Conservation (phyloP, 2,329 filamentous ascomycete species). For the Daldinia sp. region DNA sequence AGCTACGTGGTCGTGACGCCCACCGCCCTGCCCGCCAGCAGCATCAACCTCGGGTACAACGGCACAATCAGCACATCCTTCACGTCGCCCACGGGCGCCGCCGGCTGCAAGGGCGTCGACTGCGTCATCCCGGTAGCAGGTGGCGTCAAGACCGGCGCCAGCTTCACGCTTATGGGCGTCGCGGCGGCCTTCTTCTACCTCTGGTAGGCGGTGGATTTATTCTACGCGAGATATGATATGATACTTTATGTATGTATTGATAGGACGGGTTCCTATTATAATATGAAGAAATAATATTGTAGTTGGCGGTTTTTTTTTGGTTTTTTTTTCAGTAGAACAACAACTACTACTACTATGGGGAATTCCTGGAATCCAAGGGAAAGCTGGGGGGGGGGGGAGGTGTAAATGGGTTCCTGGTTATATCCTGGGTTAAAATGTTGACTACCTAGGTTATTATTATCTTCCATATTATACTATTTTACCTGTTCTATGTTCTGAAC, state of each 20-base stretch:
- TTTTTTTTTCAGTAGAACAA: neutral
- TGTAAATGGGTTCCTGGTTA: neutral
- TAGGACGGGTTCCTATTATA: neutral
- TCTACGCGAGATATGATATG: neutral
- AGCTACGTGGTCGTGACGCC: conserved; percentile 37
- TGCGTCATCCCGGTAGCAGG: conserved; percentile 20
- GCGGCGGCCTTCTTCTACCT: conserved; percentile 30
- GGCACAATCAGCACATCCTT: conserved; percentile 35
- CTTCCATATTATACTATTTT: neutral
- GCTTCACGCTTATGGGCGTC: conserved; percentile 24
- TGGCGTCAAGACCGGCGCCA: conserved; percentile 23
- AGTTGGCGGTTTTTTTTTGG: neutral
- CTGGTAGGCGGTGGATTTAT: no score
- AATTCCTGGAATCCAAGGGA: no score
- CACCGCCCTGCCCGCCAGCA: conserved; percentile 37
- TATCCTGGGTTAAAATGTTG: neutral
- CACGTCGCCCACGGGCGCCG: neutral
- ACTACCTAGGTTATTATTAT: neutral
- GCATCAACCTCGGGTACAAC: conserved; percentile 31
- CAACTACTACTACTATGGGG: no score
- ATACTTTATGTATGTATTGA: no score
- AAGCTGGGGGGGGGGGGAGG: no score
- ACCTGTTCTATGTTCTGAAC: neutral
- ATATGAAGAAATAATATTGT: neutral
- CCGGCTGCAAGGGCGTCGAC: conserved; percentile 6